Evolutionary conservation across 495 filamentous ascomycete species (phyloP).

Genomic region (Trichoderma orchidacearum): DNA sequence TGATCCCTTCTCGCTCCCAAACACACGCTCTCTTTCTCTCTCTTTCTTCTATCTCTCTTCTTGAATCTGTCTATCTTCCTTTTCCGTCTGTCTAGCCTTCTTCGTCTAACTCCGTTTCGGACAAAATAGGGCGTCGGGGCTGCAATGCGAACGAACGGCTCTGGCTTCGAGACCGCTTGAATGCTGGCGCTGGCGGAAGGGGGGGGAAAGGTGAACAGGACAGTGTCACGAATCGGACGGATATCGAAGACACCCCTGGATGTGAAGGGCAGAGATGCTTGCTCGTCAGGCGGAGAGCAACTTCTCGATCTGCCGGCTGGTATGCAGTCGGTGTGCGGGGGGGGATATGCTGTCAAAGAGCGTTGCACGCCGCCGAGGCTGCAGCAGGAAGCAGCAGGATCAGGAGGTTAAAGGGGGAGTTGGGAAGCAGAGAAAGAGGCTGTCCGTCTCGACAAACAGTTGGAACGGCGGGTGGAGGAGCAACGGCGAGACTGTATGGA

Average conservation of each 20-base stretch:
- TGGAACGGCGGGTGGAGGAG: neutral
- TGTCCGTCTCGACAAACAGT: neutral
- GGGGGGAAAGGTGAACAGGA: neutral
- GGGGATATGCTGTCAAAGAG: neutral
- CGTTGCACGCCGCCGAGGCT: neutral
- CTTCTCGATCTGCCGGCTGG: neutral
- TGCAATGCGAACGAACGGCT: neutral
- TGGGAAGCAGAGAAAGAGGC: neutral
- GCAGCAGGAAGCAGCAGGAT: neutral
- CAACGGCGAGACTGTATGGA: neutral
- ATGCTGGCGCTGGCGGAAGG: too few species aligned
- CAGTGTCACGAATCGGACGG: neutral
- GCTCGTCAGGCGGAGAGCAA: neutral
- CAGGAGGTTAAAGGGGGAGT: neutral
- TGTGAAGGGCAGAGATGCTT: neutral
- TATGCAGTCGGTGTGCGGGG: conserved; percentile 1
- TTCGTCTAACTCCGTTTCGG: neutral
- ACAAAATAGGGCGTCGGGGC: neutral
- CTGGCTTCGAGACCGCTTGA: neutral
- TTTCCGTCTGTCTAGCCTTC: too few species aligned
- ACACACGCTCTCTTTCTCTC: neutral
- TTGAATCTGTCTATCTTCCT: neutral
- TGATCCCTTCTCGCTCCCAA: neutral
- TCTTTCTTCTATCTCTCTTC: neutral
- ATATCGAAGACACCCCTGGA: neutral